These are phyloP conservation scores for Scedosporium aurantiacum DNA, from an alignment of 2,329 filamentous ascomycete species.

Conservation along the genomic window DNA sequence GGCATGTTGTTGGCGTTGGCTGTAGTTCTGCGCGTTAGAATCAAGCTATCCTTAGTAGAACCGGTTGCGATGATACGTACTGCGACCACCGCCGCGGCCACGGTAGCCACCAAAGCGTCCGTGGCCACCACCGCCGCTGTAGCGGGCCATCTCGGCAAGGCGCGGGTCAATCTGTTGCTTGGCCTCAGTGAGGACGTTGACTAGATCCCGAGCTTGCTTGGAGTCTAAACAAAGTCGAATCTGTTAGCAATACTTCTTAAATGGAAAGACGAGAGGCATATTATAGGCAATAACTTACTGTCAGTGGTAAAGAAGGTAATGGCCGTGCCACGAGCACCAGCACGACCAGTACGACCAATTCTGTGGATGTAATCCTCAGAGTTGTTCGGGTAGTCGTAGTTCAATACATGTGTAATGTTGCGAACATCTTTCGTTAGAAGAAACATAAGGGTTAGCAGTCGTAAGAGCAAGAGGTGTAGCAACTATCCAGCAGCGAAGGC, in stretches of 20 bases:
- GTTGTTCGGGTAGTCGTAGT: conserved; percentile 99
- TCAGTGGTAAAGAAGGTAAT: conserved; percentile 99
- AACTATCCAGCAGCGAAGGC: conserved; percentile 47
- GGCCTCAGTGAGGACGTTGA: conserved; percentile 83
- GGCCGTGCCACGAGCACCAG: conserved; percentile 87
- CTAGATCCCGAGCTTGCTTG: conserved; percentile 93
- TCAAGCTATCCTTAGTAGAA: conserved; percentile 15
- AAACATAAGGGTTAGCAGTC: conserved; percentile 64
- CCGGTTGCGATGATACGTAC: conserved; percentile 30
- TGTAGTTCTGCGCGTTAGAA: conserved; percentile 22
- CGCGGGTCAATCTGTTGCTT: conserved; percentile 97
- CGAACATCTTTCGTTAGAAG: conserved; percentile 75
- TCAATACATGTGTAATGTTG: conserved; percentile 99
- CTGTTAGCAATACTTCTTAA: conserved; percentile 22
- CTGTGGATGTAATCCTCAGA: conserved; percentile 97
- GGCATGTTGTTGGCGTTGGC: conserved; percentile 40
- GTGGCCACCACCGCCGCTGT: conserved; percentile 71
- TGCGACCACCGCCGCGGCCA: conserved; percentile 42
- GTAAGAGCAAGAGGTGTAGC: conserved; percentile 43
- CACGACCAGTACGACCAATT: conserved; percentile 91
- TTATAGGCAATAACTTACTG: conserved; percentile 54
- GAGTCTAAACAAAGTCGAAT: conserved; percentile 44
- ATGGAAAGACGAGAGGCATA: background rate
- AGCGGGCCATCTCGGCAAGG: conserved; percentile 91
- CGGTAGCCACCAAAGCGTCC: conserved; percentile 65